Base-by-base conservation (phyloP, 768 basidiomycete genomes). In the Leccinum longicurvipes region DNA sequence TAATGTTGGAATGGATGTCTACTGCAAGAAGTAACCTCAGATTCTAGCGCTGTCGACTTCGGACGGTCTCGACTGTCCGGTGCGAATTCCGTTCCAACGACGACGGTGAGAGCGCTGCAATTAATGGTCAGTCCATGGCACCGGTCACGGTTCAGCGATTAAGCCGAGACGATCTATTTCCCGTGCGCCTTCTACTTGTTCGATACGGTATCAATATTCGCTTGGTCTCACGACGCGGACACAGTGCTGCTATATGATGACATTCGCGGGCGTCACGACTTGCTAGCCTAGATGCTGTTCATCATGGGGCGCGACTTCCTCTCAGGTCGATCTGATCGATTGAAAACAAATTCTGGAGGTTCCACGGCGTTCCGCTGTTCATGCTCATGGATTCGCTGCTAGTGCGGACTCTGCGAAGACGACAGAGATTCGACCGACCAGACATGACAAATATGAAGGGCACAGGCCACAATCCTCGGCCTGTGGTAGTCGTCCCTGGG, bases 181-280 rank as follows among this genome's bases (percentile, higher is more conserved):
- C 15, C n/a, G 34, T 47, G 47, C 14, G 17, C 19, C 23, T 24
- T 39, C 17, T 21, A 41, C 21, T 27, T 19, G 5, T n/a, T n/a
- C n/a, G n/a, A n/a, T n/a, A 10, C 15, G 2, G 9, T 32, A 44
- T 52, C 21, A 15, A 29, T 4, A 27, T 27, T 28, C 10, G 44
- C 4, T 47, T 27, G 12, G 32, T 51, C 24, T 12, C 32, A 39
- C 34, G 47, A n/a, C 4, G 31, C 19, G 5, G 39, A 28, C 17
- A n/a, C 11, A 28, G 19, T 23, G 27, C n/a, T 47, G 21, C 45
- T 25, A 25, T 6, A 25, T 27, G 5, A 27, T 11, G 39, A 19
- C 25, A 28, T 1, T 79, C 60, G 51, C 69, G 58, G 25, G 66
- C 71, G 44, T 60, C 32, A 27, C 15, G 19, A 15, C 10, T 10